These are phyloP conservation scores for Yamadazyma takamatsuzukensis DNA, from an alignment of 805 yeast genomes.

Conservation along the genomic window DNA sequence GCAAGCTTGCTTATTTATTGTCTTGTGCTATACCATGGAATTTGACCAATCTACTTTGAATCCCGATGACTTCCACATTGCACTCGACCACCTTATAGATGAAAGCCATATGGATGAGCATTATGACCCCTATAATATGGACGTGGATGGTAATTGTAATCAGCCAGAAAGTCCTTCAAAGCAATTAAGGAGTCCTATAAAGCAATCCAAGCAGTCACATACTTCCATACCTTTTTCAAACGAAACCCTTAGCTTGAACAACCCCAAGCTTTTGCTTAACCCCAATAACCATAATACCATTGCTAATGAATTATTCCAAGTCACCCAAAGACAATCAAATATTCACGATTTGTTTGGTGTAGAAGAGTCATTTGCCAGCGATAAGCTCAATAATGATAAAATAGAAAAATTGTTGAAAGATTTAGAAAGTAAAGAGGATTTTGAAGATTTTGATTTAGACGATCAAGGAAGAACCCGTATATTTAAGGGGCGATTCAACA, in stretches of 20 bases:
- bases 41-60: too few species aligned
- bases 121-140: too few species aligned
- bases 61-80: too few species aligned
- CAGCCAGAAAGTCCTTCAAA: too few species aligned
- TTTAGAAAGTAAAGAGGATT: slow-evolving; percentile 24
- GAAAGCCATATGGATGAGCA: too few species aligned
- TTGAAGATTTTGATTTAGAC: slow-evolving; percentile 26
- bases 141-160: too few species aligned
- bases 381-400: slow-evolving; percentile 28
- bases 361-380: slow-evolving; percentile 3
- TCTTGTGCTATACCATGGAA: too few species aligned
- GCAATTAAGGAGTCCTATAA: too few species aligned
- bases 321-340: slow-evolving; percentile 7
- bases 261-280: slow-evolving; percentile 2
- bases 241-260: slow-evolving; percentile 5
- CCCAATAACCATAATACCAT: slow-evolving; percentile 2
- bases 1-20: too few species aligned
- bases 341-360: slow-evolving; percentile 5
- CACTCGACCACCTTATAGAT: too few species aligned
- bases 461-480: slow-evolving; percentile 33
- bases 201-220: too few species aligned
- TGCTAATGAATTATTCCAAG: slow-evolving; percentile 12
- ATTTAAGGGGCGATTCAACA: slow-evolving; percentile 31
- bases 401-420: slow-evolving; percentile 33
- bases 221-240: too few species aligned